Evolutionary conservation across 805 yeast species (phyloP), one percentile per base, ranked within the genome.

Genomic region (Limtongia smithiae): DNA sequence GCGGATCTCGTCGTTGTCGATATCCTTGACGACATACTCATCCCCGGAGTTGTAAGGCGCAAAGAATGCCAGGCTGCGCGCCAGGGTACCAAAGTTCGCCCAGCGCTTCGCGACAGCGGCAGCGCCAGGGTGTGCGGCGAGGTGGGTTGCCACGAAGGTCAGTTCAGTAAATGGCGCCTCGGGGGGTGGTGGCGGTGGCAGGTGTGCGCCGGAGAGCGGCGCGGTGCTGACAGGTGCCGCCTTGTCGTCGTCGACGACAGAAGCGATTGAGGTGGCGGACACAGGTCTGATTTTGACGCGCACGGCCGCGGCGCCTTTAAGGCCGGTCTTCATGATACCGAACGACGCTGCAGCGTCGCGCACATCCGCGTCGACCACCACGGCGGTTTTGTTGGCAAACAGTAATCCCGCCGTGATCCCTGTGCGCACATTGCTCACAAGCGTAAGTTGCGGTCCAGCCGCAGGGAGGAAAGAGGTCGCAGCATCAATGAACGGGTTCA

Each of bases 101-200:
- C 83, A 79, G 37, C 97, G 71, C 47, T 69, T 62, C 9, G 9
- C 9, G 9, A 6, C 9, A 12, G 62, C 58, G 34, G 71, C 69
- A 56, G 76, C 65, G 2, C 94, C 95, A 64, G 87, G 95, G 58
- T 79, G 77, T 0, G 97, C 97, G 28, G 81, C 75, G 42, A 90
- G 66, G 69, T 90, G 97, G 3, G 82, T 77, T 34, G 74, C 69
- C 2, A 83, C 81, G 68, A 88, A 79, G 0, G 93, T 82, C 50
- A 80, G 69, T 37, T 70, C 75, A 45, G 41, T 54, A n/a, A 48
- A 37, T 11, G 28, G 18, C 20, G 36, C 41, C 34, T 31, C 27
- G 11, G 41, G 24, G 17, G 27, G 22, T 12, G 44, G 30, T 6
- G 12, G 53, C 6, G 50, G 50, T 14, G 46, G 46, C 3, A 46